A percentile compares a stretch with the other conserved stretches of the same genome.
phyloP scores from a whole-genome alignment of 352 stramenopile genomes.

The Pythium sukuiense region DNA sequence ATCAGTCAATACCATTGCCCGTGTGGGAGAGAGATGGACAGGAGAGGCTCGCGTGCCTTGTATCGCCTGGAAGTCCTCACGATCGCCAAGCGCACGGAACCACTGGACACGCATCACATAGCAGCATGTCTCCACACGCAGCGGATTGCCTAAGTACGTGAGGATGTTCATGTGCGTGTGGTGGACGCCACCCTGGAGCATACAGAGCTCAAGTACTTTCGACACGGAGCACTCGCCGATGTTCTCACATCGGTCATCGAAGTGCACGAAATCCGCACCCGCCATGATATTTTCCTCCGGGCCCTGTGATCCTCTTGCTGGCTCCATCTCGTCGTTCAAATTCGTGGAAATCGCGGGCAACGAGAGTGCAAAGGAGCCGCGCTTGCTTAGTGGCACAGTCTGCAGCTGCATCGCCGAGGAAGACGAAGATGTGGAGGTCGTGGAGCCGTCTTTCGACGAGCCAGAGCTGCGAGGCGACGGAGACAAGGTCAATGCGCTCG shows the following conservation, averaged over 20 bases:
- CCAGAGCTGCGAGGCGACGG: slow-evolving; percentile 35
- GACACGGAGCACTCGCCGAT: slow-evolving; percentile 57
- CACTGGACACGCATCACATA: slow-evolving; percentile 71
- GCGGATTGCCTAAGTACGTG: slow-evolving; percentile 64
- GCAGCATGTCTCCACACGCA: slow-evolving; percentile 64
- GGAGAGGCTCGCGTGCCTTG: slow-evolving; percentile 27
- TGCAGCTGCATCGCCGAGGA: slow-evolving; percentile 8
- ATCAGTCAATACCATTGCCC: neutral
- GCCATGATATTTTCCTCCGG: slow-evolving; percentile 1
- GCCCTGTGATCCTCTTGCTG: neutral
- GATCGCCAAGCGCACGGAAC: slow-evolving; percentile 65
- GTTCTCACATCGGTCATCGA: slow-evolving; percentile 54
- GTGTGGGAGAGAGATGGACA: neutral
- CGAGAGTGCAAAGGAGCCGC: slow-evolving; percentile 23
- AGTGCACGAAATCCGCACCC: slow-evolving; percentile 45
- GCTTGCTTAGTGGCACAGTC: neutral
- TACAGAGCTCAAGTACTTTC: slow-evolving; percentile 68
- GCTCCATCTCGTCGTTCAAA: neutral
- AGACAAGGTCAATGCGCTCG: slow-evolving; percentile 27
- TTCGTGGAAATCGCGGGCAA: slow-evolving; percentile 16
- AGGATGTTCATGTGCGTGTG: slow-evolving; percentile 83
- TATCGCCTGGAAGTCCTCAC: slow-evolving; percentile 76
- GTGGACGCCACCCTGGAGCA: slow-evolving; percentile 79
- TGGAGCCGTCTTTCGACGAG: slow-evolving; percentile 8
- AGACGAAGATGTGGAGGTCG: slow-evolving; percentile 4